Percentiles rank a stretch among this genome's conserved stretches.
Evolutionary conservation across 768 basidiomycete species (phyloP).

Genomic region (Suillus tomentosus): DNA sequence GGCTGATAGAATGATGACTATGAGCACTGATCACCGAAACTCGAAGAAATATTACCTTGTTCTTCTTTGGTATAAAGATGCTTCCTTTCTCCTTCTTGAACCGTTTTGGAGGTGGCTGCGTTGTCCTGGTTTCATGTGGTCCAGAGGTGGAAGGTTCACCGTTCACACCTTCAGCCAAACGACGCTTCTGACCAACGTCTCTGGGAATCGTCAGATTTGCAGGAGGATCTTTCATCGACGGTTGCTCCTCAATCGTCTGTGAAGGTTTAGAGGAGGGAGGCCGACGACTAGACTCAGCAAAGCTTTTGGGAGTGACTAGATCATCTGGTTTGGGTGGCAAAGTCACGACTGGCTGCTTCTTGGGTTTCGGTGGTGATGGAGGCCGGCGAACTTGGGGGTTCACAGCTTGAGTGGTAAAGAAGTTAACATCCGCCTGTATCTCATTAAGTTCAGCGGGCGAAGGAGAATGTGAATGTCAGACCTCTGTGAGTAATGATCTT

Average conservation of each 20-base stretch:
- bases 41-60: constrained; percentile 21
- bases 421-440: constrained; percentile 36
- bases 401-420: constrained; percentile 38
- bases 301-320: constrained; percentile 41
- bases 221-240: constrained; percentile 14
- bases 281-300: constrained; percentile 32
- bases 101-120: constrained; percentile 33
- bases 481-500: constrained; percentile 64
- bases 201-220: background rate
- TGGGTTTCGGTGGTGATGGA: constrained; percentile 26
- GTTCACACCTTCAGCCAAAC: constrained; percentile 14
- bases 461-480: constrained; percentile 33
- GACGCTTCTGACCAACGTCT: constrained; percentile 24
- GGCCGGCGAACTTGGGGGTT: constrained; percentile 19
- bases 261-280: constrained; percentile 8
- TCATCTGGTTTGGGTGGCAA: constrained; percentile 30
- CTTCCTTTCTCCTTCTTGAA: constrained; percentile 36
- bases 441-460: constrained; percentile 4
- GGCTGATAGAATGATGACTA: background rate
- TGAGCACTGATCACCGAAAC: background rate
- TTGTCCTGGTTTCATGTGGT: constrained; percentile 24
- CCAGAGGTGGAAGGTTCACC: constrained; percentile 20
- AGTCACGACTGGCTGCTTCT: constrained; percentile 16
- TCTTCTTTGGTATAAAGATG: constrained; percentile 68
- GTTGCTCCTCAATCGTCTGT: background rate